phyloP scores from a whole-genome alignment of 176 grass and related monocot genomes.

The Guadua angustifolia region DNA sequence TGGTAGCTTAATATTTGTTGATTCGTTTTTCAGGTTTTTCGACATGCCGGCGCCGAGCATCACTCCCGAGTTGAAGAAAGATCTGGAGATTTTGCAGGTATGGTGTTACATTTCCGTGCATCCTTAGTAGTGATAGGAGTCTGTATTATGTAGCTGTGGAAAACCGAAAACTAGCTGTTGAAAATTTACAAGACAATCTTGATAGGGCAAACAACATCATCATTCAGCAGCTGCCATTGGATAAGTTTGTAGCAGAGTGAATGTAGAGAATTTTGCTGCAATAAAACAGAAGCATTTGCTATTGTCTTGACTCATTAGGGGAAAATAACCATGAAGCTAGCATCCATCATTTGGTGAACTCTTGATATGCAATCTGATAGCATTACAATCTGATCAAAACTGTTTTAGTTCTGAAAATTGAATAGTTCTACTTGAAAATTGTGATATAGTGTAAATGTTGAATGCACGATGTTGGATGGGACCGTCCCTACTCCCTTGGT shows the following conservation, averaged over 20 bases:
- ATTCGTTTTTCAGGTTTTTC: conserved; percentile 62
- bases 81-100: conserved; percentile 91
- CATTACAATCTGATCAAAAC: background rate
- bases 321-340: background rate
- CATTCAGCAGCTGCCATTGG: background rate
- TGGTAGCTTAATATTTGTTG: background rate
- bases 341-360: conserved; percentile 3
- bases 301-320: background rate
- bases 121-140: background rate
- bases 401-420: background rate
- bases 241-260: background rate
- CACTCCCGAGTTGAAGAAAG: conserved; percentile 87
- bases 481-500: background rate
- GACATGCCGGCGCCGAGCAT: conserved; percentile 90
- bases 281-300: too few relatives aligned
- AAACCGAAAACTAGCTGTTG: background rate
- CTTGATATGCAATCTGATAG: background rate
- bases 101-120: background rate
- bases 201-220: background rate
- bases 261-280: background rate
- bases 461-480: background rate
- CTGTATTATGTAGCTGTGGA: background rate
- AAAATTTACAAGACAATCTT: background rate
- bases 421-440: background rate
- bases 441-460: conserved; percentile 13